Evolutionary conservation across 495 filamentous ascomycete species (phyloP), one percentile per base, ranked within the genome.

Genomic region (Daldinia grandis): DNA sequence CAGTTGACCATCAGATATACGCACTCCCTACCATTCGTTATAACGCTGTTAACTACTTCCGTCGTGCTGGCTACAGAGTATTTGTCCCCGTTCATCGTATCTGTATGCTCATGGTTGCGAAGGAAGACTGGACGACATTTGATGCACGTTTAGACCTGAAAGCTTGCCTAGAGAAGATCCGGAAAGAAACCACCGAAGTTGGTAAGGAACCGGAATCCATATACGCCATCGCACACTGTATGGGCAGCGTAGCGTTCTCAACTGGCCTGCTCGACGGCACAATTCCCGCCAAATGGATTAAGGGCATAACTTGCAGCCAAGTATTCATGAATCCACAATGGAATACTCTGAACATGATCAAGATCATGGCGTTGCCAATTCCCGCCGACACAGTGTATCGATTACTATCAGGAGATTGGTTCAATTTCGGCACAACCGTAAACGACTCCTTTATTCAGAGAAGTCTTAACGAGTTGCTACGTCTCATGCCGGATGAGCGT

Each of bases 251-350:
- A 0, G 85, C 89, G 12, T 83, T 88, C 25, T 78, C 82, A 0
- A 79, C 81, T 33, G 90, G 88, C 38, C 78, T 92, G 0, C 83
- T 92, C 2, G 88, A 91, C 73, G 89, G 89, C 50, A 87, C 84
- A 0, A 88, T 91, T 66, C 83, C 85, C 4, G 55, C 82, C 0
- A 71, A 74, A 25, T 90, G 87, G 85, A 82, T 91, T 74, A 76
- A 78, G 38, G 90, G 90, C n/a, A 78, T 91, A 47, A 88, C 86
- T 0, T 85, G 83, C 66, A 87, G 83, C 37, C 85, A 89, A 33
- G 89, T 91, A 1, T 91, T 92, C 80, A 84, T 89, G 77, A 86
- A 89, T 74, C 88, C 88, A 6, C 80, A 86, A 37, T 91, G 87
- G 81, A 78, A 76, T 30, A 80, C 79, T 5, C 76, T 86, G 68